A percentile compares a stretch with the other conserved stretches of the same genome.
Evolutionary conservation across 2,329 filamentous ascomycete genomes (phyloP).

Genomic region (Akanthomyces lecanii): DNA sequence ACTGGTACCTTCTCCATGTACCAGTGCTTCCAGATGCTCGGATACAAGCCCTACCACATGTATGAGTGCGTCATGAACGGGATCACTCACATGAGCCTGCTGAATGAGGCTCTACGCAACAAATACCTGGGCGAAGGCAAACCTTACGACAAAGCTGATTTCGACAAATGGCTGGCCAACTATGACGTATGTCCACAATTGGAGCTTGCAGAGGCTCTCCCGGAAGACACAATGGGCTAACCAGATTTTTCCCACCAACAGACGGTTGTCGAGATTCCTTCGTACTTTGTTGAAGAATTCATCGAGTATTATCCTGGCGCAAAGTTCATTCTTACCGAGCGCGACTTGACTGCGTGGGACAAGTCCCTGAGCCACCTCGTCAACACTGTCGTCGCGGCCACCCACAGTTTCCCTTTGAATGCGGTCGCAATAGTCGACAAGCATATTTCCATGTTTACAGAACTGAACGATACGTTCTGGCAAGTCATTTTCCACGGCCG

Average conservation of each 20-base stretch:
- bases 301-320: slow-evolving; percentile 32
- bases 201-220: too few species aligned
- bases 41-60: slow-evolving; percentile 36
- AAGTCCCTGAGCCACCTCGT: slow-evolving; percentile 29
- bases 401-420: slow-evolving; percentile 24
- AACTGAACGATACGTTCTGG: not conserved
- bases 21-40: slow-evolving; percentile 30
- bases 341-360: slow-evolving; percentile 33
- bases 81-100: slow-evolving; percentile 23
- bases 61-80: slow-evolving; percentile 27
- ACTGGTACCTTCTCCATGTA: slow-evolving; percentile 35
- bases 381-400: slow-evolving; percentile 1
- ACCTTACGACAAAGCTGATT: slow-evolving; percentile 33
- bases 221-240: not conserved
- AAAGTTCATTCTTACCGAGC: slow-evolving; percentile 34
- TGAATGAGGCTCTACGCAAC: slow-evolving; percentile 29
- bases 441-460: not conserved
- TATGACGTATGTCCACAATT: slow-evolving; percentile 29
- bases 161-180: slow-evolving; percentile 37
- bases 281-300: slow-evolving; percentile 27
- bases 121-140: slow-evolving; percentile 27
- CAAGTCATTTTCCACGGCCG: slow-evolving; percentile 10
- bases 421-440: slow-evolving; percentile 25
- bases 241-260: not conserved
- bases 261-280: slow-evolving; percentile 4